These are phyloP conservation scores for Fragilaria crotonensis DNA, from an alignment of 108 stramenopile genomes.

Conservation along the genomic window DNA sequence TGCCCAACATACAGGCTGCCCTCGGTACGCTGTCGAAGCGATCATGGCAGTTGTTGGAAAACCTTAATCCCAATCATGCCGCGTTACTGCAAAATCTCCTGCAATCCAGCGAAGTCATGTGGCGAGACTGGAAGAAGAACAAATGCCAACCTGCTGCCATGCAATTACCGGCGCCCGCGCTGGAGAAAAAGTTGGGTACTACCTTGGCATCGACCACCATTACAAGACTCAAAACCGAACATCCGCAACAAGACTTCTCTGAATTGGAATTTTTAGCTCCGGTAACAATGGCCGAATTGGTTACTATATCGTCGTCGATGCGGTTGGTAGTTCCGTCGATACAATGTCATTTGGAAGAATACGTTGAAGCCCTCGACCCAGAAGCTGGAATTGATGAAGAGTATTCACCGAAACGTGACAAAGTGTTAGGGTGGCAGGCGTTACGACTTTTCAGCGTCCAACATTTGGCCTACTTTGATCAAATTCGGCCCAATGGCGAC, in stretches of 20 bases:
- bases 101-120: slow-evolving; percentile 41
- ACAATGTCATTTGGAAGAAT: slow-evolving; percentile 58
- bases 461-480: slow-evolving; percentile 28
- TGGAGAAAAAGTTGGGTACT: no score
- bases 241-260: no score
- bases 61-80: slow-evolving; percentile 10
- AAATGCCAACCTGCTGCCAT: slow-evolving; percentile 66
- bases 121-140: slow-evolving; percentile 73
- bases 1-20: slow-evolving; percentile 21
- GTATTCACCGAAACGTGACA: slow-evolving; percentile 73
- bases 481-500: slow-evolving; percentile 40
- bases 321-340: no score
- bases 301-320: no score
- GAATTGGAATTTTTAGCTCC: not conserved
- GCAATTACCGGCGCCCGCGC: no score
- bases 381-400: slow-evolving; percentile 78
- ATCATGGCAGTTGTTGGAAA: slow-evolving; percentile 31
- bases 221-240: not conserved
- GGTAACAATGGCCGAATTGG: slow-evolving; percentile 1
- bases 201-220: slow-evolving; percentile 15
- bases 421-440: slow-evolving; percentile 69
- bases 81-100: slow-evolving; percentile 32
- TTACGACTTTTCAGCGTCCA: slow-evolving; percentile 53
- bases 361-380: slow-evolving; percentile 77
- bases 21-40: slow-evolving; percentile 30